These are phyloP conservation scores for Paspalum notatum DNA, from an alignment of 176 grass and related monocot genomes.

Conservation along the genomic window DNA sequence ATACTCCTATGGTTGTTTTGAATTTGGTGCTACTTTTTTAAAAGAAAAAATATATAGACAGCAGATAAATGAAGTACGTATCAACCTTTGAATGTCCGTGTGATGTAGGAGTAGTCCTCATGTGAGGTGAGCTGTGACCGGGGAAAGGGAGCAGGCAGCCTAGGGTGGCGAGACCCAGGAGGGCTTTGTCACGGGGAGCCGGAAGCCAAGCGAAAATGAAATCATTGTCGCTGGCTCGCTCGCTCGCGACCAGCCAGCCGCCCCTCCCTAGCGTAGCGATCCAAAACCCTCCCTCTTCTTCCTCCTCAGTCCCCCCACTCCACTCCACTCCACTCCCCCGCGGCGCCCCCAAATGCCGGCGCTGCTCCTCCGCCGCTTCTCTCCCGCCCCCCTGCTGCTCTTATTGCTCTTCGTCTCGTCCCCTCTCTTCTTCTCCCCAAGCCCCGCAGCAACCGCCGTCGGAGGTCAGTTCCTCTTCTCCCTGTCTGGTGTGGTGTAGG, in stretches of 20 bases:
- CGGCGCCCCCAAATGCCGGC: slow-evolving; percentile 36
- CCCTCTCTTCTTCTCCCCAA: slow-evolving; percentile 43
- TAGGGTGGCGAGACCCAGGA: not conserved
- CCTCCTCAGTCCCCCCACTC: not conserved
- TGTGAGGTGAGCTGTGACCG: not conserved
- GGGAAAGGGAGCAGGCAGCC: not conserved
- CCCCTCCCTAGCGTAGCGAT: slow-evolving; percentile 2
- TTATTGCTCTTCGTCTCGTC: slow-evolving; percentile 30
- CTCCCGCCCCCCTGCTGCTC: slow-evolving; percentile 17
- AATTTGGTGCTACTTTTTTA: too few relatives aligned
- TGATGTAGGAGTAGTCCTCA: too few relatives aligned
- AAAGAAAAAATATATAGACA: too few relatives aligned
- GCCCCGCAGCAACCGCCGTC: slow-evolving; percentile 50
- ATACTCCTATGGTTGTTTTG: too few relatives aligned
- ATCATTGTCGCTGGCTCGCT: too few relatives aligned
- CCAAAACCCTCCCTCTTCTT: slow-evolving; percentile 8
- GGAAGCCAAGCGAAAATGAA: slow-evolving; percentile 13
- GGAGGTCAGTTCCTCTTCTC: slow-evolving; percentile 52
- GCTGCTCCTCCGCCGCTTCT: slow-evolving; percentile 2
- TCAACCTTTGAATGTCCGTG: too few relatives aligned
- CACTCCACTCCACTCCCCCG: not conserved
- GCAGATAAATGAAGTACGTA: too few relatives aligned
- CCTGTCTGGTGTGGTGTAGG: not conserved
- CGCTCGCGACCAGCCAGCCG: not conserved
- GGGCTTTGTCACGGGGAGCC: slow-evolving; percentile 9